Conservation (phyloP, 2,329 filamentous ascomycete genomes). For the Fusarium domesticum region DNA sequence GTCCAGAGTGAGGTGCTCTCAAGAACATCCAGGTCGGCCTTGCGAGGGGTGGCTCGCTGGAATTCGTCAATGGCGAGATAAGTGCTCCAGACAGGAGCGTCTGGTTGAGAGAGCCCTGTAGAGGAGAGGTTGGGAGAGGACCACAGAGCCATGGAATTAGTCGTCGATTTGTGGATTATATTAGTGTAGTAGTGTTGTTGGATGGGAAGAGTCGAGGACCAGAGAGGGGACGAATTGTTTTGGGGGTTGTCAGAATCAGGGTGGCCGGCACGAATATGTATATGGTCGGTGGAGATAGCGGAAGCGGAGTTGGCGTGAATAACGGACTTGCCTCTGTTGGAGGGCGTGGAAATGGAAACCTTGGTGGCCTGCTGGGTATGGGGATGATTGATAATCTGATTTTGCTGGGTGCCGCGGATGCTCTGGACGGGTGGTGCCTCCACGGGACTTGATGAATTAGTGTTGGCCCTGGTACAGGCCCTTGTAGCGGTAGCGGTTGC, state of each 20-base stretch:
- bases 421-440: background rate
- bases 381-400: background rate
- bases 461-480: background rate
- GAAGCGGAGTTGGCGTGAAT: constrained; percentile 11
- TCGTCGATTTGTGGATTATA: too few species aligned
- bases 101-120: constrained; percentile 38
- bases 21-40: constrained; percentile 30
- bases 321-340: constrained; percentile 1
- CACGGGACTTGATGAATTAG: background rate
- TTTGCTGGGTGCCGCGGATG: background rate
- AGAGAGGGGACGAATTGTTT: too few species aligned
- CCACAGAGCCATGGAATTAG: constrained; percentile 28
- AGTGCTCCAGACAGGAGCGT: constrained; percentile 35
- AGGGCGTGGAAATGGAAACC: constrained; percentile 20
- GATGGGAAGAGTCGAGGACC: too few species aligned
- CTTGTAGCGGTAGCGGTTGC: background rate
- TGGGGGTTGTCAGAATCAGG: constrained; percentile 7
- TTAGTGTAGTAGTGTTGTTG: too few species aligned
- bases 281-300: constrained; percentile 19
- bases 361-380: too few species aligned
- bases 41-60: constrained; percentile 31
- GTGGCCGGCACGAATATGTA: constrained; percentile 23
- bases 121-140: constrained; percentile 20
- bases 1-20: constrained; percentile 40
- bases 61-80: constrained; percentile 31